Evolutionary conservation across 1,284 basidiomycete genomes (phyloP), one percentile per base, ranked within the genome.

Genomic region (Taiwanofungus camphoratus): DNA sequence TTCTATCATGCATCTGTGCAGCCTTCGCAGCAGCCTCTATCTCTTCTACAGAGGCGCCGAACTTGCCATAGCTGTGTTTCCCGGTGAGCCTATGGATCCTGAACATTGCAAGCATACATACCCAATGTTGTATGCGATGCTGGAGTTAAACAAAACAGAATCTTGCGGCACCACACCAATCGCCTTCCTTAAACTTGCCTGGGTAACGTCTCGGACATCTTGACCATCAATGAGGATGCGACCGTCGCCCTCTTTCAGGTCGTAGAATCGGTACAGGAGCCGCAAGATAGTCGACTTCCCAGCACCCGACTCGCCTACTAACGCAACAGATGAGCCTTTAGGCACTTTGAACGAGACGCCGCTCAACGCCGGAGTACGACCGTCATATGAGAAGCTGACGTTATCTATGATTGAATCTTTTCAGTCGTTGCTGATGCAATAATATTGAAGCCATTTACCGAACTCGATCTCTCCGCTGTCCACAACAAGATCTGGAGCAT

Each of bases 211-310:
- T 26, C 85, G 76, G 45, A 96, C 86, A 55, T 95, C 88, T 56
- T 86, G 76, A 1, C 87, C 89, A 56, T 95, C 90, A 49, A 94
- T 82, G 39, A 78, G 62, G 52, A 89, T 87, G 23, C 80, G 70
- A 13, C 84, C 84, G 50, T 83, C 73, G 24, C 87, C 87, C 42
- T 77, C 74, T 23, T 75, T 71, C 16, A 92, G 73, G 57, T 95
- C 92, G 62, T 95, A 94, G 68, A 96, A 92, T 35, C 92, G 77
- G 62, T 90, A 95, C 12, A 96, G 70, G 36, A 92, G 71, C 13
- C 89, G 82, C 42, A 92, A 65, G 42, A 93, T 77, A 0, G 91
- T 91, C 6, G 83, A 87, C 61, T 92, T 92, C 30, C 88, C 85
- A 11, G 84, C 71, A 4, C 87, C 87, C 13, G 85, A 84, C 58